Conservation (phyloP, 305 asterid genomes). For the Fraxinus sp. region DNA sequence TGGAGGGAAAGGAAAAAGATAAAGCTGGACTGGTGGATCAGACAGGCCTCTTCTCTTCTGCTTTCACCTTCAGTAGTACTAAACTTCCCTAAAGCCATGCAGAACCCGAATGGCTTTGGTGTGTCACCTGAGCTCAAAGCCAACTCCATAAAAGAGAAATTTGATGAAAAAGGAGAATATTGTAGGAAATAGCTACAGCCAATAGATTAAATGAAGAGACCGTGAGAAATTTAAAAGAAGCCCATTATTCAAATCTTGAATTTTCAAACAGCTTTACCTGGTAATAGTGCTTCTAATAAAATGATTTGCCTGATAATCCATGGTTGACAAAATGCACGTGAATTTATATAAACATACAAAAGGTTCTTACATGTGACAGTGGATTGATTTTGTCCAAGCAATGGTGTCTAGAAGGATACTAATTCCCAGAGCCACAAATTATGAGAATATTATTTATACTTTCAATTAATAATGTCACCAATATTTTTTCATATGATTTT, state of each 20-base stretch:
- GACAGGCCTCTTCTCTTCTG: conserved; percentile 23
- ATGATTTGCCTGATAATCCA: conserved; percentile 36
- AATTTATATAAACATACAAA: conserved; percentile 40
- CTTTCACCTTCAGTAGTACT: conserved; percentile 14
- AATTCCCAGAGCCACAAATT: background rate
- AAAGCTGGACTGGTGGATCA: conserved; percentile 77
- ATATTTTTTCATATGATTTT: background rate
- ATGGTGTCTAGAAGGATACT: background rate
- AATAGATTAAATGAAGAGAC: background rate
- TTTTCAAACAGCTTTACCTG: background rate
- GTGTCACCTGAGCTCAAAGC: conserved; percentile 76
- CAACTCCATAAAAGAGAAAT: conserved; percentile 53
- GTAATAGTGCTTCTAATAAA: background rate
- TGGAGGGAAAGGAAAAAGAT: conserved; percentile 32
- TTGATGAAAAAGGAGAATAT: background rate
- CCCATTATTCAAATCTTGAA: background rate
- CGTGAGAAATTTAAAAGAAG: background rate
- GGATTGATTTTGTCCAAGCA: background rate
- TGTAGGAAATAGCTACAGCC: background rate
- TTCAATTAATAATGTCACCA: background rate
- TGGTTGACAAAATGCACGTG: conserved; percentile 59
- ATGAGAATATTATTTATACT: background rate
- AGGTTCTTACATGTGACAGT: background rate
- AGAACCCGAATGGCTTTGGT: conserved; percentile 67
- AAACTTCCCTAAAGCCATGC: conserved; percentile 54